Conservation (phyloP, 106 monocot species). For the Narthecium ossifragum region DNA sequence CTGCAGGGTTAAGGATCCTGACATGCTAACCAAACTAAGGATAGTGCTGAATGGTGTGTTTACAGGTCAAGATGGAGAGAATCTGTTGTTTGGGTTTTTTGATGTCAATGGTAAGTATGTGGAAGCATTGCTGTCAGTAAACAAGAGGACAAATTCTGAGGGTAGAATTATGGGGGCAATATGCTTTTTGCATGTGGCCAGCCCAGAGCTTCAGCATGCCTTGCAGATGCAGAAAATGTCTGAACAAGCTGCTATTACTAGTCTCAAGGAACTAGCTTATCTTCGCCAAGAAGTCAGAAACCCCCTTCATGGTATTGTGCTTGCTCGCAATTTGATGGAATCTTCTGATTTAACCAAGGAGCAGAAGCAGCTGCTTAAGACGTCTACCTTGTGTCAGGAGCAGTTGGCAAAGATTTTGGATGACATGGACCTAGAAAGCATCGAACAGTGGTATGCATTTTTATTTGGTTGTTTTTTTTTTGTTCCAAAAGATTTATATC, state of each 20-base stretch:
- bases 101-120: conserved; percentile 51
- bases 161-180: conserved; percentile 68
- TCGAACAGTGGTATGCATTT: conserved; percentile 68
- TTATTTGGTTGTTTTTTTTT: neutral
- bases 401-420: conserved; percentile 68
- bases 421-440: conserved; percentile 69
- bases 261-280: conserved; percentile 56
- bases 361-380: conserved; percentile 55
- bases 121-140: conserved; percentile 60
- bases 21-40: conserved; percentile 54
- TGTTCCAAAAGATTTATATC: neutral
- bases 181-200: conserved; percentile 79
- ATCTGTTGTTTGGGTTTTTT: conserved; percentile 66
- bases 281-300: conserved; percentile 61
- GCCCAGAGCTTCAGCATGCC: conserved; percentile 71
- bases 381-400: conserved; percentile 52
- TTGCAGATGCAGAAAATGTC: conserved; percentile 61
- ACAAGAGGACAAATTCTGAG: conserved; percentile 55
- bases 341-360: conserved; percentile 48
- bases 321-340: conserved; percentile 55
- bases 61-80: conserved; percentile 56
- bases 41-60: conserved; percentile 64
- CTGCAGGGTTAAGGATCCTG: conserved; percentile 61
- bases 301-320: conserved; percentile 68
- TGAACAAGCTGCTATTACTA: conserved; percentile 50